These are phyloP conservation scores for Tephrocybe sp. DNA, from an alignment of 768 basidiomycete species.

Conservation along the genomic window DNA sequence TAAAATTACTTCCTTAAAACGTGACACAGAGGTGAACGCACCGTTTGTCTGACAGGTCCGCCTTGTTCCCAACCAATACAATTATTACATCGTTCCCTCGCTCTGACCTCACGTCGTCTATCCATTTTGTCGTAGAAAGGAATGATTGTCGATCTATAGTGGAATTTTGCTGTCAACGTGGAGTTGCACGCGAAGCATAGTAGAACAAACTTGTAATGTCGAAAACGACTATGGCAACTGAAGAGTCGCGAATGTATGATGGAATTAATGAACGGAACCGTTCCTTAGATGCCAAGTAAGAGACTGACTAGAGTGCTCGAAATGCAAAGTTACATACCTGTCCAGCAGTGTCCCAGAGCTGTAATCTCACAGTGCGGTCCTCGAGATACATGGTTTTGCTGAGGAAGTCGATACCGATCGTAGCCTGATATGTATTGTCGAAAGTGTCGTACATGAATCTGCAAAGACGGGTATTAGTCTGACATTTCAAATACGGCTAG, in stretches of 20 bases:
- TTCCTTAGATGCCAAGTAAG: constrained; percentile 52
- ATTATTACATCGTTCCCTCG: constrained; percentile 98
- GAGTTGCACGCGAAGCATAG: neutral
- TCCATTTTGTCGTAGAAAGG: constrained; percentile 97
- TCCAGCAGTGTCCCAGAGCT: constrained; percentile 98
- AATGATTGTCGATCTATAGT: constrained; percentile 91
- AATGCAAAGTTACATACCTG: constrained; percentile 50
- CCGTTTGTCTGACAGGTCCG: constrained; percentile 98
- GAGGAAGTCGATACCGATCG: constrained; percentile 98
- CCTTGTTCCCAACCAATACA: constrained; percentile 98
- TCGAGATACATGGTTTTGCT: constrained; percentile 99
- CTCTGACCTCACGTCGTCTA: constrained; percentile 98
- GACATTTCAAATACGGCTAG: constrained; percentile 5
- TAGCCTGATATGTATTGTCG: constrained; percentile 98
- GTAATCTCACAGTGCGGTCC: constrained; percentile 94
- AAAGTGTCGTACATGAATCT: constrained; percentile 99
- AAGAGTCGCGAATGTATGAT: constrained; percentile 97
- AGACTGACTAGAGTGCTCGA: neutral
- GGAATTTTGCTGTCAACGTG: constrained; percentile 4
- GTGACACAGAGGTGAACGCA: constrained; percentile 35
- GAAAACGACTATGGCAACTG: constrained; percentile 97
- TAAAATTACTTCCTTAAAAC: no score
- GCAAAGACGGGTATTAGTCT: constrained; percentile 6
- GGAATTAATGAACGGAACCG: constrained; percentile 97
- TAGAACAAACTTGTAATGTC: constrained; percentile 89